These are phyloP conservation scores for Chlamydomonas incerta DNA, from an alignment of 139 green algal species.

Conservation along the genomic window DNA sequence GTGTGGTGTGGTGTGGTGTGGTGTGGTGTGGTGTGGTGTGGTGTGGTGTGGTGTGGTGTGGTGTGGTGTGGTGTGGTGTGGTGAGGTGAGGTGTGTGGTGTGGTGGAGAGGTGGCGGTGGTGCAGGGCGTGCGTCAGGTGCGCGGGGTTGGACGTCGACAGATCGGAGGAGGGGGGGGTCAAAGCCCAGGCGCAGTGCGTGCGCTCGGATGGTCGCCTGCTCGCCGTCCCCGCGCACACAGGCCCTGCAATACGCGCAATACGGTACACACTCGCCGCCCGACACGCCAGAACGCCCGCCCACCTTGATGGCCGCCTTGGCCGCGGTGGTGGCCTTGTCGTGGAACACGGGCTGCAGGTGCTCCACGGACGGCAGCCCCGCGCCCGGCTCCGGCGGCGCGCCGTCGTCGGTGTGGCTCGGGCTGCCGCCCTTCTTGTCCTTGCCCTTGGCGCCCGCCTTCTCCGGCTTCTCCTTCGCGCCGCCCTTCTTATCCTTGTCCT, in stretches of 20 bases:
- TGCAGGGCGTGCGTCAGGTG: too few species aligned
- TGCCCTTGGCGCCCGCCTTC: not conserved
- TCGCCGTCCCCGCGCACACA: not conserved
- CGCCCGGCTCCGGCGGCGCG: not conserved
- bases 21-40: too few species aligned
- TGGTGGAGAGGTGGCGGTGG: too few species aligned
- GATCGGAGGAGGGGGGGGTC: not conserved
- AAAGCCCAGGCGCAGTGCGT: not conserved
- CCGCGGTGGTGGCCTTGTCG: slow-evolving; percentile 15
- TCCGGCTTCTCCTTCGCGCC: not conserved
- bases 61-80: too few species aligned
- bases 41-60: too few species aligned
- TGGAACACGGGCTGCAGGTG: slow-evolving; percentile 25
- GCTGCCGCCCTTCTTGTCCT: not conserved
- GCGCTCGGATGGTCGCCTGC: too few species aligned
- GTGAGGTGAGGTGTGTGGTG: too few species aligned
- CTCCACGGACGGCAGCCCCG: not conserved
- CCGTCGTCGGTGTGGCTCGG: not conserved
- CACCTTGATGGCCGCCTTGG: slow-evolving; percentile 32
- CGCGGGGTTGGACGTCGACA: too few species aligned
- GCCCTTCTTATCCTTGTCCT: not conserved
- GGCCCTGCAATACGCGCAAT: too few species aligned
- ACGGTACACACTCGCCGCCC: too few species aligned
- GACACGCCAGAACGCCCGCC: too few species aligned
- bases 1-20: too few species aligned